A percentile compares a stretch with the other conserved stretches of the same genome.
These are phyloP conservation scores for Suhomyces emberorum DNA, from an alignment of 805 yeast genomes.

Conservation along the genomic window DNA sequence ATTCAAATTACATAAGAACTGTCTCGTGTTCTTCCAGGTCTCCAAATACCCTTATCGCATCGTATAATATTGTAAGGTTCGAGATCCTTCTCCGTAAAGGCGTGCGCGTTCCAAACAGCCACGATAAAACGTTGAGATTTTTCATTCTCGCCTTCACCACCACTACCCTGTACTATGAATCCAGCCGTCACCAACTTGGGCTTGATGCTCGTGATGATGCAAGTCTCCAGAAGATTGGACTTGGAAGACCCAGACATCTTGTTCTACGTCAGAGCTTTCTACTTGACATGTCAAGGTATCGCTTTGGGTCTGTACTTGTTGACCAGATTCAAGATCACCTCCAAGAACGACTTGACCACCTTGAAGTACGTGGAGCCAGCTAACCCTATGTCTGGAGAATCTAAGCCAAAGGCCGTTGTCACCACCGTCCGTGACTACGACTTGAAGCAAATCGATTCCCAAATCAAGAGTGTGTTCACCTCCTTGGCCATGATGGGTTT, in stretches of 20 bases:
- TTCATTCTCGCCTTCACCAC: neutral
- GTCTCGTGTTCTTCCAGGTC: too few relatives aligned
- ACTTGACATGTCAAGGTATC: constrained; percentile 60
- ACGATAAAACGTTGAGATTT: neutral
- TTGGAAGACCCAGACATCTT: constrained; percentile 78
- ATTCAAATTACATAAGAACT: too few relatives aligned
- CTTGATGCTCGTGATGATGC: constrained; percentile 96
- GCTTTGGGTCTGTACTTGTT: constrained; percentile 66
- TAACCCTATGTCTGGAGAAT: constrained; percentile 70
- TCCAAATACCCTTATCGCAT: too few relatives aligned
- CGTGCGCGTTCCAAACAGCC: neutral
- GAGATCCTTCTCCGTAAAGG: too few relatives aligned
- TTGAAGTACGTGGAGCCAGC: constrained; percentile 88
- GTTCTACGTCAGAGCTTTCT: constrained; percentile 71
- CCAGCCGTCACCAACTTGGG: constrained; percentile 84
- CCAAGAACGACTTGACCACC: constrained; percentile 87
- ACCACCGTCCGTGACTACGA: constrained; percentile 96
- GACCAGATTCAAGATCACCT: constrained; percentile 56
- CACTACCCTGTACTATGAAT: constrained; percentile 49
- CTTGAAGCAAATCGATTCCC: constrained; percentile 74
- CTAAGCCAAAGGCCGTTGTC: constrained; percentile 71
- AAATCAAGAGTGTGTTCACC: constrained; percentile 80
- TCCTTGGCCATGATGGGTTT: constrained; percentile 95
- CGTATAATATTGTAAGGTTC: too few relatives aligned
- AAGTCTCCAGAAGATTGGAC: constrained; percentile 82